Base-by-base conservation (phyloP, 371 early-diverging fungal species). In the Rhizopus delemar region DNA sequence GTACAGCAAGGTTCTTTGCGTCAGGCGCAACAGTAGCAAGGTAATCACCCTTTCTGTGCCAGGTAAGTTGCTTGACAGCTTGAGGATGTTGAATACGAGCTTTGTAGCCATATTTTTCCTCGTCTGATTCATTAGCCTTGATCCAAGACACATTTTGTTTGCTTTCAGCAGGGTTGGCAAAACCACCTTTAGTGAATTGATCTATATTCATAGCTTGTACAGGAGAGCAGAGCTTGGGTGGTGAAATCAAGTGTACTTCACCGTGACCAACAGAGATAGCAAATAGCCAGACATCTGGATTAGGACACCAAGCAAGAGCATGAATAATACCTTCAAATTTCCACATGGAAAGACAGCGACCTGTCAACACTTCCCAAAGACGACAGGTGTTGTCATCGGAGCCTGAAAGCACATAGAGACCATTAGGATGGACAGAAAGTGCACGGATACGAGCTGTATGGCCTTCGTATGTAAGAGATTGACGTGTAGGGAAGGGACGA, bases 21-120 rank as follows among this genome's bases (percentile, higher is more conserved):
- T 84, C 91, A 4, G 95, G 88, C 1, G 90, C 80, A 8, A 95
- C 87, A 7, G 93, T 89, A 4, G 92, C 87, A 71, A 97, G 86
- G 72, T 98, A 97, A 73, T 98, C 97, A 61, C 99, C 99, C 73
- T 91, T 93, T 56, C 92, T 84, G 75, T 98, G 99, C 99, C 99
- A 98, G 33, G 86, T 82, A 32, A 97, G 75, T 52, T 88, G 81
- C 59, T 89, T 90, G 32, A 95, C 87, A n/a, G 72, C 69, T 70
- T 89, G 76, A 53, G 64, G 65, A 35, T 83, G 82, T 46, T 72
- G 75, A 35, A 85, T 66, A 51, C 72, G 73, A 13, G 80, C 72
- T 57, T 80, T 81, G 60, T 69, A 83, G 28, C 87, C 88, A 32
- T 77, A 76, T 46, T 74, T 78, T 35, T 62, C 66, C 48, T 82